Evolutionary conservation across 2,329 filamentous ascomycete genomes (phyloP).

Genomic region (Alternaria postmessia): DNA sequence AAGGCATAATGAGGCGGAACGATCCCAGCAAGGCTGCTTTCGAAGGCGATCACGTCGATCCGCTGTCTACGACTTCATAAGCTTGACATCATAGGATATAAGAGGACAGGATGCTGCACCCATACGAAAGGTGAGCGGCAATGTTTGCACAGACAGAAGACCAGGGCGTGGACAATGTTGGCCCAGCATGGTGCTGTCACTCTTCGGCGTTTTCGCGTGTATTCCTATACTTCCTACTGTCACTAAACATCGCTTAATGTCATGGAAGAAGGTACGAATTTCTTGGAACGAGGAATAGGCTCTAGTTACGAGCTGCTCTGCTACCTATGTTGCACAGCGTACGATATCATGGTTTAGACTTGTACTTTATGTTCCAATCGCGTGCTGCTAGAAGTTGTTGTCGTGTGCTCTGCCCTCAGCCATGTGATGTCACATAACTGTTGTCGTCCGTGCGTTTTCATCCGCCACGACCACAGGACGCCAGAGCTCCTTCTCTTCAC

Average conservation of each 20-base stretch:
- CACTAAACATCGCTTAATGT: slow-evolving; percentile 45
- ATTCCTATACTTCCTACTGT: slow-evolving; percentile 50
- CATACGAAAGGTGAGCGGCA: not conserved
- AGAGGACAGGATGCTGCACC: slow-evolving; percentile 1
- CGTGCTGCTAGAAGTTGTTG: not conserved
- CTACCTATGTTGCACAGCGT: slow-evolving; percentile 45
- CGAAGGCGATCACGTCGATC: slow-evolving; percentile 65
- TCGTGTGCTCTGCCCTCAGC: not conserved
- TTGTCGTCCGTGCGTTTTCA: slow-evolving; percentile 2
- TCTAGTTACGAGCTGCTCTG: slow-evolving; percentile 29
- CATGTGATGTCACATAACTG: slow-evolving; percentile 5
- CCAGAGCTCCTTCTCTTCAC: not conserved
- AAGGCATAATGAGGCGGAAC: slow-evolving; percentile 90
- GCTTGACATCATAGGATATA: not conserved
- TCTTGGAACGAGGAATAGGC: slow-evolving; percentile 22
- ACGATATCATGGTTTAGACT: slow-evolving; percentile 30
- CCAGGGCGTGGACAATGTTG: slow-evolving; percentile 1
- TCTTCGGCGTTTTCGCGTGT: slow-evolving; percentile 43
- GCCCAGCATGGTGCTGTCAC: slow-evolving; percentile 11
- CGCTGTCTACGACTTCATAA: slow-evolving; percentile 55
- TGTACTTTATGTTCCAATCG: not conserved
- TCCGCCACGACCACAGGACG: not conserved
- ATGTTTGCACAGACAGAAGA: slow-evolving; percentile 1
- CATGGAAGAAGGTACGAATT: slow-evolving; percentile 22
- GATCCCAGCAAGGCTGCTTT: slow-evolving; percentile 58